These are phyloP conservation scores for Pythium volutum DNA, from an alignment of 352 stramenopile genomes.

Conservation along the genomic window DNA sequence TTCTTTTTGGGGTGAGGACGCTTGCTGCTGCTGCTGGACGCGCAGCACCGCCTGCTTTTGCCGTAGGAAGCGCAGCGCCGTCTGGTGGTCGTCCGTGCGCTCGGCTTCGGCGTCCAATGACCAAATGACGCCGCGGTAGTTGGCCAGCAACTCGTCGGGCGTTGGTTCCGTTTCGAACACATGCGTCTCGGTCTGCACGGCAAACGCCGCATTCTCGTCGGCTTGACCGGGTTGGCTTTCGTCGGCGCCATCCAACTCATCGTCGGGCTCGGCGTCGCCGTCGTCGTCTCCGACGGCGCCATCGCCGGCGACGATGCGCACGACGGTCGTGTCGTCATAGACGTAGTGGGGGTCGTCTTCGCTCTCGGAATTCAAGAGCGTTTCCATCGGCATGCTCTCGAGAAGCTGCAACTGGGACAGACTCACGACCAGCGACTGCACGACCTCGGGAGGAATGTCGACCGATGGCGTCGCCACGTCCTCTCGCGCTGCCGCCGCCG, in stretches of 20 bases:
- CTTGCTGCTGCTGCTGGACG: slow-evolving; percentile 6
- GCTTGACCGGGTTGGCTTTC: not conserved
- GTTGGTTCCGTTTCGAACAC: slow-evolving; percentile 2
- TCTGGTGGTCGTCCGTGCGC: slow-evolving; percentile 9
- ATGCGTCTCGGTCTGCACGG: not conserved
- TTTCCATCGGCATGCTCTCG: slow-evolving; percentile 19
- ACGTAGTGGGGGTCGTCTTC: slow-evolving; percentile 21
- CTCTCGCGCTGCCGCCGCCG: not conserved
- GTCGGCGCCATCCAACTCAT: not conserved
- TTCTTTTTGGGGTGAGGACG: not conserved
- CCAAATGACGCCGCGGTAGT: slow-evolving; percentile 24
- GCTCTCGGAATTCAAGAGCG: slow-evolving; percentile 5
- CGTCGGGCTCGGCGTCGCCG: not conserved
- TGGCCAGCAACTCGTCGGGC: slow-evolving; percentile 12
- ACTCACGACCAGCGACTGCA: slow-evolving; percentile 24
- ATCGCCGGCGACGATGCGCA: slow-evolving; percentile 13
- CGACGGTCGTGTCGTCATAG: slow-evolving; percentile 23
- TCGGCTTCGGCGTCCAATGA: slow-evolving; percentile 14
- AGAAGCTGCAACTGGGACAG: slow-evolving; percentile 25
- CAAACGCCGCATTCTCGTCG: not conserved
- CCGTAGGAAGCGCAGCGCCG: slow-evolving; percentile 16
- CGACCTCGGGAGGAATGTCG: slow-evolving; percentile 14
- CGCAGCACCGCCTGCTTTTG: slow-evolving; percentile 19
- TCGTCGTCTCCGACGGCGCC: not conserved
- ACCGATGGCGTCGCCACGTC: not conserved